Evolutionary conservation across 208 protist genomes (phyloP).

Genomic region (Herpetomonas tarakana): DNA sequence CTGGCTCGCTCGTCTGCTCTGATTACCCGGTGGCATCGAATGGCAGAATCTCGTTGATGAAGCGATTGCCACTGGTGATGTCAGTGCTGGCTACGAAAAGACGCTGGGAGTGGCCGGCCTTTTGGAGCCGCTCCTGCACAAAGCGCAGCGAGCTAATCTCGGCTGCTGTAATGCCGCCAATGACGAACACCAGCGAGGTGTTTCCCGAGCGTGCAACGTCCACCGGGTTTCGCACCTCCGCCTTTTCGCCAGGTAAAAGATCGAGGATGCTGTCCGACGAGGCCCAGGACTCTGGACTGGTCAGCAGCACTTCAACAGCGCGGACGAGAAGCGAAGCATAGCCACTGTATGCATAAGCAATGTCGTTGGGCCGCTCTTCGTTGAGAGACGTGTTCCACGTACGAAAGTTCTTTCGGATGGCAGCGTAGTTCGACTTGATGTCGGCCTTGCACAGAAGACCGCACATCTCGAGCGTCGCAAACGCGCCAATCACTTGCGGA

Average conservation of each 20-base stretch:
- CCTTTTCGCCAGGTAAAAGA: slow-evolving; percentile 44
- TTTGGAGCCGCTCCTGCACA: slow-evolving; percentile 50
- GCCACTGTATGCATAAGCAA: slow-evolving; percentile 70
- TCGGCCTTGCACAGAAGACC: slow-evolving; percentile 47
- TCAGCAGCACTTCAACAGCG: slow-evolving; percentile 45
- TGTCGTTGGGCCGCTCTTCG: slow-evolving; percentile 68
- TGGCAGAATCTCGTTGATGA: slow-evolving; percentile 52
- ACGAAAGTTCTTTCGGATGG: slow-evolving; percentile 48
- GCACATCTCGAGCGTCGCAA: slow-evolving; percentile 54
- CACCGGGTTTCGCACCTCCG: slow-evolving; percentile 42
- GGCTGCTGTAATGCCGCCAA: slow-evolving; percentile 92
- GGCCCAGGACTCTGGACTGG: slow-evolving; percentile 37
- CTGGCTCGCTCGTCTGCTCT: too few species aligned
- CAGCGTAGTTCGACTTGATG: slow-evolving; percentile 45
- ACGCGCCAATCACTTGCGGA: slow-evolving; percentile 57
- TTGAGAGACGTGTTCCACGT: slow-evolving; percentile 53
- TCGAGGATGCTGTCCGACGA: slow-evolving; percentile 29
- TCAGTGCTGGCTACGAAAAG: slow-evolving; percentile 64
- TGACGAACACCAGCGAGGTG: slow-evolving; percentile 85
- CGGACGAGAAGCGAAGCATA: slow-evolving; percentile 69
- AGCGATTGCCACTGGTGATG: slow-evolving; percentile 50
- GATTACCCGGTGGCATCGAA: slow-evolving; percentile 16
- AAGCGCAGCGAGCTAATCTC: slow-evolving; percentile 92
- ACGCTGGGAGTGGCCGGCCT: slow-evolving; percentile 28
- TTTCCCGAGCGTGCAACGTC: slow-evolving; percentile 26